A percentile compares a stretch with the other conserved stretches of the same genome.
phyloP scores from a whole-genome alignment of 352 stramenopile species.

The Pythium sukuiense region DNA sequence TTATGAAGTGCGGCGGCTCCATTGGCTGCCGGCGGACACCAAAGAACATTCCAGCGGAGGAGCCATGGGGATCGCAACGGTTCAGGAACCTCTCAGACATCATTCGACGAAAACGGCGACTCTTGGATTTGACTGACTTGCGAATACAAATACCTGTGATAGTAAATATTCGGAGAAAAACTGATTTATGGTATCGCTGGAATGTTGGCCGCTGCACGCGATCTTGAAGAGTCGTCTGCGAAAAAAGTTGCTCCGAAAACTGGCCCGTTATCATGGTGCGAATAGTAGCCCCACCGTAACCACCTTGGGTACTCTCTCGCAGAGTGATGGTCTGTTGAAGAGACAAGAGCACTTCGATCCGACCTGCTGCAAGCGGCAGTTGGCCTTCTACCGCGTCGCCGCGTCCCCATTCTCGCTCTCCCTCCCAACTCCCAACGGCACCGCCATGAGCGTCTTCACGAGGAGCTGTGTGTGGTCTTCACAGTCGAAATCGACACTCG shows the following conservation, averaged over 20 bases:
- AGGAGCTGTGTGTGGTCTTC: background rate
- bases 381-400: background rate
- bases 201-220: background rate
- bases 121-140: background rate
- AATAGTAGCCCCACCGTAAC: background rate
- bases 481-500: slow-evolving; percentile 10
- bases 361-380: background rate
- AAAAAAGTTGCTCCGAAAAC: slow-evolving; percentile 7
- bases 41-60: background rate
- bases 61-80: background rate
- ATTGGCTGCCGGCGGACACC: background rate
- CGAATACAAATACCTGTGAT: background rate
- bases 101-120: background rate
- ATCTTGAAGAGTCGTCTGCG: slow-evolving; percentile 5
- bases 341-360: background rate
- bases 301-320: background rate
- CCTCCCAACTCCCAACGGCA: too few relatives aligned
- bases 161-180: background rate
- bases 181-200: background rate
- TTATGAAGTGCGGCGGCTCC: background rate
- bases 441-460: background rate
- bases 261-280: background rate
- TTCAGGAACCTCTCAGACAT: background rate
- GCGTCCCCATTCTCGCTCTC: background rate
- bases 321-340: slow-evolving; percentile 5